These are phyloP conservation scores for Tagetes erecta DNA, from an alignment of 129 eudicot species.

Conservation along the genomic window DNA sequence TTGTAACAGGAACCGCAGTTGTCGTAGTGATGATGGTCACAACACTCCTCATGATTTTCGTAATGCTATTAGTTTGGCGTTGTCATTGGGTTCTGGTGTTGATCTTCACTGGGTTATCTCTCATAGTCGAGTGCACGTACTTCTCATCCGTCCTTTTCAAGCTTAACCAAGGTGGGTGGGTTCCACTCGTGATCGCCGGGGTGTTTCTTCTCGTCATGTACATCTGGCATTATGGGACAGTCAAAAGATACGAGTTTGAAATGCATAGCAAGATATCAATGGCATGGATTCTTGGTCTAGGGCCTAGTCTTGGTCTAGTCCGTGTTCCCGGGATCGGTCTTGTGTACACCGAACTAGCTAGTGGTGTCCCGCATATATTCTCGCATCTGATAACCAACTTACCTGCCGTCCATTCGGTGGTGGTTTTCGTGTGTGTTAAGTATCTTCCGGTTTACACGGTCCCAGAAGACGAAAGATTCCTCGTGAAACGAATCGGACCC, in stretches of 20 bases:
- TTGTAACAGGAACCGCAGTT: slow-evolving; percentile 70
- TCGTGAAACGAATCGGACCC: slow-evolving; percentile 79
- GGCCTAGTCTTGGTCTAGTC: slow-evolving; percentile 12
- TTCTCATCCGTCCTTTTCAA: slow-evolving; percentile 78
- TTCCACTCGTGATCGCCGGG: slow-evolving; percentile 78
- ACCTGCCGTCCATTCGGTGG: slow-evolving; percentile 61
- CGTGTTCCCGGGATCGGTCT: slow-evolving; percentile 5
- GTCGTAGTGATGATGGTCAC: slow-evolving; percentile 80
- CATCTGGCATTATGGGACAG: slow-evolving; percentile 84
- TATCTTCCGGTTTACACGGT: slow-evolving; percentile 5
- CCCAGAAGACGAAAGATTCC: slow-evolving; percentile 19
- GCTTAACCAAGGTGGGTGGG: slow-evolving; percentile 86
- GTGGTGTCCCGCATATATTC: slow-evolving; percentile 80
- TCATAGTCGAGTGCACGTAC: slow-evolving; percentile 63
- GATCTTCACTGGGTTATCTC: slow-evolving; percentile 52
- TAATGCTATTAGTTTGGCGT: slow-evolving; percentile 79
- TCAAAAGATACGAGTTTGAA: slow-evolving; percentile 76
- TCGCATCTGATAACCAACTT: slow-evolving; percentile 81
- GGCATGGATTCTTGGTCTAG: slow-evolving; percentile 37
- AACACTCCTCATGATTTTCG: slow-evolving; percentile 67
- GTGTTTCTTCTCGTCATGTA: slow-evolving; percentile 72
- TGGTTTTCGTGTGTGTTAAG: slow-evolving; percentile 9
- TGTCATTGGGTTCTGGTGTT: slow-evolving; percentile 80
- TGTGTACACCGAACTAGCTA: slow-evolving; percentile 59
- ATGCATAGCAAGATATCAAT: slow-evolving; percentile 82